phyloP scores from a whole-genome alignment of 78 protist genomes.

The Speleostelium caveatum region DNA sequence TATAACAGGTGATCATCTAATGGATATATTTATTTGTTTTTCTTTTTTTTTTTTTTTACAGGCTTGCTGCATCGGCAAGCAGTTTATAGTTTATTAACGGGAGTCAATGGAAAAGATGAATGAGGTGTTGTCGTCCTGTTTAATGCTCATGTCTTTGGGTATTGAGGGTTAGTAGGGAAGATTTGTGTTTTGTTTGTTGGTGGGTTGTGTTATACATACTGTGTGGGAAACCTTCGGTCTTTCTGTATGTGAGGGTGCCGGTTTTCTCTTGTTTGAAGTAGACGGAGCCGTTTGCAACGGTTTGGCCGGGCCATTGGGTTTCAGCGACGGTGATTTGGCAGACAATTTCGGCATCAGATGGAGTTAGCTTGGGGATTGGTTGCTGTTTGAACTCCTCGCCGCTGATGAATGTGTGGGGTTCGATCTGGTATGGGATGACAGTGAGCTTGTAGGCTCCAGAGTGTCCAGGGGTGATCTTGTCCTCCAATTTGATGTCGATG shows the following conservation, averaged over 20 bases:
- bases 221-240: conserved; percentile 36
- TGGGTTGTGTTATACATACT: too few species aligned
- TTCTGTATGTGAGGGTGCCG: conserved; percentile 10
- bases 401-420: neutral
- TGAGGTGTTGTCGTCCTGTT: conserved; percentile 13
- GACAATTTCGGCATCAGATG: conserved; percentile 49
- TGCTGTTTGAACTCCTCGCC: conserved; percentile 27
- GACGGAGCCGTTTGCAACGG: conserved; percentile 31
- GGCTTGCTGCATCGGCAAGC: too few species aligned
- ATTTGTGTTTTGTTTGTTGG: too few species aligned
- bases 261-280: conserved; percentile 38
- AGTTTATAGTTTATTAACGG: neutral
- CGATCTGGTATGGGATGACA: conserved; percentile 34
- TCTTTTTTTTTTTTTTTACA: too few species aligned
- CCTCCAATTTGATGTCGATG: conserved; percentile 22
- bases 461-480: neutral
- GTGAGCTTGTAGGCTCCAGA: conserved; percentile 5
- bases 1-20: too few species aligned
- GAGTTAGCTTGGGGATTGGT: conserved; percentile 43
- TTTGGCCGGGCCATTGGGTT: conserved; percentile 8
- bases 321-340: neutral
- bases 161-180: too few species aligned
- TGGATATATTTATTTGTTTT: too few species aligned
- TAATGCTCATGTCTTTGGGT: too few species aligned
- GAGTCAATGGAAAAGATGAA: neutral